Evolutionary conservation across 169 alveolate genomes (phyloP), one percentile per base, ranked within the genome.

Genomic region (Eimeria maxima): DNA sequence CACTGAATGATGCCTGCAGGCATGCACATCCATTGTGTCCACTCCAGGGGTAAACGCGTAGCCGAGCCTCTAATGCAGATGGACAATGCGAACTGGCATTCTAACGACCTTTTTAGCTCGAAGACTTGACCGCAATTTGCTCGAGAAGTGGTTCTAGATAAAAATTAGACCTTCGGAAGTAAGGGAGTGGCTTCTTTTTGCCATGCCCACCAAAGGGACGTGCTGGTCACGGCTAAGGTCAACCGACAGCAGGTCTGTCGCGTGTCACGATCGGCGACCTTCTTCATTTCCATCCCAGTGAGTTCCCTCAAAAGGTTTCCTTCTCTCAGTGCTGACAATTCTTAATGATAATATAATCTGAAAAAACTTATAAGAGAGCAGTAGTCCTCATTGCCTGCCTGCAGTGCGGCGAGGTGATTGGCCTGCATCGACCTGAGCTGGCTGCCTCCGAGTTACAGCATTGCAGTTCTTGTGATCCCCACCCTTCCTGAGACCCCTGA

Each of bases 341-440:
- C 24, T 76, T 45, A 44, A 44, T 20, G 55, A n/a, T 44, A 76
- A 76, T 20, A 33, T 13, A 0, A 44, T 76, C 47, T 76, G 42
- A 14, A 42, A 42, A 4, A 20, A 2, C 18, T 57, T 44, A 69
- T 11, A 69, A 63, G 87, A 44, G 22, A 45, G 63, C 7, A 44
- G 42, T 42, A 44, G 29, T 63, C 60, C 87, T 76, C 33, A 7
- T 47, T 45, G 57, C 67, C 80, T 55, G 93, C 80, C 80, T 11
- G 50, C 33, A 27, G 65, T 6, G 93, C 78, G 74, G 33, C 42
- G 90, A 33, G 38, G 93, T 60, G 38, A 80, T 84, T 84, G 80
- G 74, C 80, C 93, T 44, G 47, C 80, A 57, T 84, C 93, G 93
- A 84, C 69, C 78, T 84, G 93, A 50, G 93, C 80, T 84, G 78